Conservation (phyloP, 1,139 yeast species). For the Blastobotrys malaysiensis region DNA sequence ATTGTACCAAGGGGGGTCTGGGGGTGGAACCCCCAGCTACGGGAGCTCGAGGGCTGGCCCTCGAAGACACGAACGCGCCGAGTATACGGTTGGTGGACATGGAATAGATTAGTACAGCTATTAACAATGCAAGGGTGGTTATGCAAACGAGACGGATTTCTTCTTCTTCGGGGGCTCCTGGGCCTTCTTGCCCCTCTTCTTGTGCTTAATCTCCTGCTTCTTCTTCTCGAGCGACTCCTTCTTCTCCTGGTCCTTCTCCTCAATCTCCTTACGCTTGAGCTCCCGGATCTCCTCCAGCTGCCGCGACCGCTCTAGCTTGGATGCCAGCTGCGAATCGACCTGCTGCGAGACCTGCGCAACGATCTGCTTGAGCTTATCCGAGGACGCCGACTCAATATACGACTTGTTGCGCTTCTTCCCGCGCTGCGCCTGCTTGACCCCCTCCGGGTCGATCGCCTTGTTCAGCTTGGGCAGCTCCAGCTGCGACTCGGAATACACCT, state of each 20-base stretch:
- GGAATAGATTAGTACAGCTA: background rate
- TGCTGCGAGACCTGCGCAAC: constrained; percentile 78
- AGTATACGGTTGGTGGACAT: no score
- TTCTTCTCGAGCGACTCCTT: constrained; percentile 65
- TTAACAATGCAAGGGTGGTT: constrained; percentile 3
- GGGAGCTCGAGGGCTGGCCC: no score
- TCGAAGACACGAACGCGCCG: no score
- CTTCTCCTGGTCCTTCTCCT: constrained; percentile 71
- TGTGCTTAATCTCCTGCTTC: constrained; percentile 68
- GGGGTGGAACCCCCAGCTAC: no score
- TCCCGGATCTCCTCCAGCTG: constrained; percentile 88
- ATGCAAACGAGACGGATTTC: constrained; percentile 27
- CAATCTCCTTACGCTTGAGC: constrained; percentile 78
- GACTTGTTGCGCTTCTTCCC: constrained; percentile 88
- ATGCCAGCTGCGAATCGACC: constrained; percentile 75
- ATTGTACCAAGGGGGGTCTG: no score
- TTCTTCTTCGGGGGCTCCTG: constrained; percentile 8
- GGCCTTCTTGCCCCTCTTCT: constrained; percentile 26
- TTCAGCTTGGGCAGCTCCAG: constrained; percentile 73
- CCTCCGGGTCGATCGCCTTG: constrained; percentile 81
- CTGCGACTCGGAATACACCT: constrained; percentile 68
- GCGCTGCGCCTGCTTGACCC: constrained; percentile 50
- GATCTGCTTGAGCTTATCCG: constrained; percentile 60
- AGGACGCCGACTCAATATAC: constrained; percentile 55
- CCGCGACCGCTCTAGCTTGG: constrained; percentile 83